phyloP scores from a whole-genome alignment of 2,329 filamentous ascomycete species.

The Fusarium begoniae region DNA sequence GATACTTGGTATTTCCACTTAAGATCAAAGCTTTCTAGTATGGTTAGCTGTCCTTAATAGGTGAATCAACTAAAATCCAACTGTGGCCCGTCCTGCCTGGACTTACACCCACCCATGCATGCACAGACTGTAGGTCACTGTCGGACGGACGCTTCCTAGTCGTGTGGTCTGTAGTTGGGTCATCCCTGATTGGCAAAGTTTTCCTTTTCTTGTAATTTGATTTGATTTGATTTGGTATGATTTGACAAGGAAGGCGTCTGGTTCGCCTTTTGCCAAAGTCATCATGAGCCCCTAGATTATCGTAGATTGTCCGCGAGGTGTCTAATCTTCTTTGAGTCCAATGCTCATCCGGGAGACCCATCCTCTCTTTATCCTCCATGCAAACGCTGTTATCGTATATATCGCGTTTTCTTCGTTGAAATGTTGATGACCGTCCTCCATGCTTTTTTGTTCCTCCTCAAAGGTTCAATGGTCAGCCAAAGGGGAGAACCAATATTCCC shows the following conservation, averaged over 20 bases:
- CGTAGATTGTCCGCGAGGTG: conserved; percentile 12
- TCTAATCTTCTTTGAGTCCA: conserved; percentile 21
- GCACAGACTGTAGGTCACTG: conserved; percentile 12
- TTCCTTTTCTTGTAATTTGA: neutral
- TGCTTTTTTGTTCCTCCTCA: conserved; percentile 2
- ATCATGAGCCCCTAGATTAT: conserved; percentile 14
- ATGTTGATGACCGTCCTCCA: conserved; percentile 12
- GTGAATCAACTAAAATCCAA: neutral
- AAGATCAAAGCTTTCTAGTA: neutral
- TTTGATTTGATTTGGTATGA: neutral
- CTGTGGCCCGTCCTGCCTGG: neutral
- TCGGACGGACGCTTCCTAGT: neutral
- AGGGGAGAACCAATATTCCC: neutral
- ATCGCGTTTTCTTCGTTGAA: conserved; percentile 24
- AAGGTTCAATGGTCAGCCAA: conserved; percentile 9
- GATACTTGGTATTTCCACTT: conserved; percentile 8
- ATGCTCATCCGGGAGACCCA: conserved; percentile 4
- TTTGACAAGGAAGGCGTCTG: conserved; percentile 24
- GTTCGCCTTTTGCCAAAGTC: conserved; percentile 20
- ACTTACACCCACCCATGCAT: neutral
- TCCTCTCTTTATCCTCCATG: neutral
- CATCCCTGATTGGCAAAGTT: conserved; percentile 5
- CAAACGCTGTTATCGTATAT: conserved; percentile 36
- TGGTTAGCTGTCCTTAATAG: neutral
- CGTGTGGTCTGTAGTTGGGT: neutral